Evolutionary conservation across 208 protist species (phyloP).

Genomic region (Trypanosoma cruzi): DNA sequence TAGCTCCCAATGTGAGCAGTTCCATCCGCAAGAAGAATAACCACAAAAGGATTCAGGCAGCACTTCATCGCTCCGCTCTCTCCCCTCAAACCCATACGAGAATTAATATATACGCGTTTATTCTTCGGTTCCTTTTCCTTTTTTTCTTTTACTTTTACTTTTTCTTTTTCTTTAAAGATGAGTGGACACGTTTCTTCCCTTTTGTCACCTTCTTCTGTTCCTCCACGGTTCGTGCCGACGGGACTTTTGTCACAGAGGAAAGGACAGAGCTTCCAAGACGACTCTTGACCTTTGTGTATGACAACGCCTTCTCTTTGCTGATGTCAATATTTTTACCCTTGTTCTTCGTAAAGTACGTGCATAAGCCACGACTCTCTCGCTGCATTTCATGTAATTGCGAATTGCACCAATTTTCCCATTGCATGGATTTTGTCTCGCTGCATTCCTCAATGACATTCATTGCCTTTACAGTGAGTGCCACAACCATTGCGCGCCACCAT

Average conservation of each 20-base stretch:
- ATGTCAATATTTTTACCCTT: conserved; percentile 32
- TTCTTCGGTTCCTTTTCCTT: too few relatives aligned
- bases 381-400: conserved; percentile 34
- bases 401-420: conserved; percentile 49
- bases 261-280: not conserved
- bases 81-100: too few relatives aligned
- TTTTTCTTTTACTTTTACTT: too few relatives aligned
- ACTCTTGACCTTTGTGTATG: conserved; percentile 1
- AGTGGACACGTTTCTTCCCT: not conserved
- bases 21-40: too few relatives aligned
- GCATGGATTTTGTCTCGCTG: conserved; percentile 34
- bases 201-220: conserved; percentile 5
- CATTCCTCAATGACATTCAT: conserved; percentile 82
- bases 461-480: conserved; percentile 79
- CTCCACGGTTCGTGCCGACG: not conserved
- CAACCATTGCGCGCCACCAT: conserved; percentile 86
- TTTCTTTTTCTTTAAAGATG: not conserved
- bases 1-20: too few relatives aligned
- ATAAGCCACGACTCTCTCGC: conserved; percentile 33
- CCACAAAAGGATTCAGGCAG: too few relatives aligned
- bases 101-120: too few relatives aligned
- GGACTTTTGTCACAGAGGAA: not conserved
- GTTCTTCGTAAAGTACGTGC: conserved; percentile 32
- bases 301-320: conserved; percentile 2
- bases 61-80: too few relatives aligned